Conservation (phyloP, 2,329 filamentous ascomycete genomes). For the Triangularia verruculosa region DNA sequence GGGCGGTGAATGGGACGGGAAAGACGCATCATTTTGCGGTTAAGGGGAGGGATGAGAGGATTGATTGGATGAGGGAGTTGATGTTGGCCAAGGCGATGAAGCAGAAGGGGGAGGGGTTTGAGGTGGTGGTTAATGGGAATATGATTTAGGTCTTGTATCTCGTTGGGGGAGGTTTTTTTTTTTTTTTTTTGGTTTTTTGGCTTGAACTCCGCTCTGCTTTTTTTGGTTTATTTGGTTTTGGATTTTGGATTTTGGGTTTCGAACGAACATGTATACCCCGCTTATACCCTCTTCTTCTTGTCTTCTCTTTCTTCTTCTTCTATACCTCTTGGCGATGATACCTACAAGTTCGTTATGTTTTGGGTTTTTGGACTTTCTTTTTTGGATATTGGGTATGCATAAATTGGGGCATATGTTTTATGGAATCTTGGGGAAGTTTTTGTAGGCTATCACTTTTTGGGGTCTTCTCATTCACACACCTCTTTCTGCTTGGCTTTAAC, state of each 20-base stretch:
- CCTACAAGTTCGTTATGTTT: conserved; percentile 25
- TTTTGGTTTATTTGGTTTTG: background rate
- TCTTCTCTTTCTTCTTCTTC: conserved; percentile 15
- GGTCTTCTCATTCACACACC: background rate
- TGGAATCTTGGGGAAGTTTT: background rate
- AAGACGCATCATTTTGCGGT: conserved; percentile 96
- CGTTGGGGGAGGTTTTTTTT: background rate
- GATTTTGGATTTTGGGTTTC: conserved; percentile 20
- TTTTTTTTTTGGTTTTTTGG: background rate
- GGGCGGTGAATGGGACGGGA: conserved; percentile 56
- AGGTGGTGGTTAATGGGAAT: conserved; percentile 77
- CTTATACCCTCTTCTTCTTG: background rate
- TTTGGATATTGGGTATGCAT: background rate
- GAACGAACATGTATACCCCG: conserved; percentile 10
- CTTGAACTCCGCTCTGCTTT: conserved; percentile 22
- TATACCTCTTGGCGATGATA: conserved; percentile 21
- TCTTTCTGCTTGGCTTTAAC: background rate
- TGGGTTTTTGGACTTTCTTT: conserved; percentile 6
- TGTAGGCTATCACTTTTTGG: background rate
- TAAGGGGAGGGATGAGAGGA: conserved; percentile 79
- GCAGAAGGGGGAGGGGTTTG: conserved; percentile 79
- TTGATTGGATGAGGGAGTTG: conserved; percentile 95
- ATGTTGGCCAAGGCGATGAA: conserved; percentile 87
- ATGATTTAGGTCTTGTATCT: conserved; percentile 52
- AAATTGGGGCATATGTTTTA: background rate